These are phyloP conservation scores for Musa acuminata DNA, from an alignment of 176 grass and related monocot species.

Conservation along the genomic window DNA sequence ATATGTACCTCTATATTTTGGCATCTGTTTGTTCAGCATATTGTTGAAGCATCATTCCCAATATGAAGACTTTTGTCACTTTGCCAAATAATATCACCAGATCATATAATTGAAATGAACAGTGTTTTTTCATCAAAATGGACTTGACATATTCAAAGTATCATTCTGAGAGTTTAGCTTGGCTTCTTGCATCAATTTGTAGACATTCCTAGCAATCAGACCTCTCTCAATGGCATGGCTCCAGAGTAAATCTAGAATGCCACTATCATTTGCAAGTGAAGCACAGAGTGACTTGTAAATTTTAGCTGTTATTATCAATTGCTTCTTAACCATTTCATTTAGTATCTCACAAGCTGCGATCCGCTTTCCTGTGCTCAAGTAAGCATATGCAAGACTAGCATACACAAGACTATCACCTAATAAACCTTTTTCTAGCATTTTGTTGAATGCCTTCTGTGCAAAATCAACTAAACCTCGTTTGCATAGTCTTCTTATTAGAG, in stretches of 20 bases:
- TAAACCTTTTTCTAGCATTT: conserved; percentile 60
- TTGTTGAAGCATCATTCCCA: background rate
- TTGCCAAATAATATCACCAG: background rate
- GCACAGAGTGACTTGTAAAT: conserved; percentile 55
- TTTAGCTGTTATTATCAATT: conserved; percentile 37
- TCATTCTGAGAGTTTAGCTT: background rate
- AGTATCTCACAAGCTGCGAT: conserved; percentile 31
- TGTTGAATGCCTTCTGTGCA: conserved; percentile 39
- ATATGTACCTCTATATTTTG: background rate
- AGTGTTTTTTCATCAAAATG: background rate
- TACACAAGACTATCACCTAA: conserved; percentile 56
- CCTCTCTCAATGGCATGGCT: conserved; percentile 51
- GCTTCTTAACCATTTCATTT: conserved; percentile 50
- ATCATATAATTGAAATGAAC: background rate
- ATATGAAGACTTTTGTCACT: background rate
- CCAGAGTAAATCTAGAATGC: conserved; percentile 51
- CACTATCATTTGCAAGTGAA: conserved; percentile 49
- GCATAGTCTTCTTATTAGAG: conserved; percentile 76
- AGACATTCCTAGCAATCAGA: conserved; percentile 45
- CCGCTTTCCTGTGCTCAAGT: conserved; percentile 43
- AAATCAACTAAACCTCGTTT: conserved; percentile 50
- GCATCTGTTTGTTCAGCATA: background rate
- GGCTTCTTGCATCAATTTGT: conserved; percentile 34
- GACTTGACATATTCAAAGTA: background rate
- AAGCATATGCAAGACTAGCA: conserved; percentile 46